Evolutionary conservation across 129 eudicot genomes (phyloP).

Genomic region (Flaveria sonorensis): DNA sequence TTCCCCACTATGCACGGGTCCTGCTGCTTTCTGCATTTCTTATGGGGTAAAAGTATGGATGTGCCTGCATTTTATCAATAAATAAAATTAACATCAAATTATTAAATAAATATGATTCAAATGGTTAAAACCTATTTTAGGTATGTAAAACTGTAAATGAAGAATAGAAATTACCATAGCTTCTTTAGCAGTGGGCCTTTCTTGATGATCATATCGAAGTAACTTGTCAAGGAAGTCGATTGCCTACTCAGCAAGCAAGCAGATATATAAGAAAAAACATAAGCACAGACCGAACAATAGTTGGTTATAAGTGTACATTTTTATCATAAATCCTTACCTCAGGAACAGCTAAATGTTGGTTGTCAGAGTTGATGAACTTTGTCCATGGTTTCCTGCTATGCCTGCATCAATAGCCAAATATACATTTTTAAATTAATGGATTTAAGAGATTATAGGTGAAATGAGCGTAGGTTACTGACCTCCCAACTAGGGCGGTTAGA

Average conservation of each 20-base stretch:
- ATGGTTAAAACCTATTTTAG: background rate
- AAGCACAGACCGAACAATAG: background rate
- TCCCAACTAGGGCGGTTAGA: slow-evolving; percentile 81
- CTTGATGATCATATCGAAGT: slow-evolving; percentile 91
- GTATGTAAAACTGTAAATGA: background rate
- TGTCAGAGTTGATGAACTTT: slow-evolving; percentile 77
- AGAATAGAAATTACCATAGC: slow-evolving; percentile 61
- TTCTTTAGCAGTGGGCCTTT: slow-evolving; percentile 94
- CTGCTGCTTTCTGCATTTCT: slow-evolving; percentile 90
- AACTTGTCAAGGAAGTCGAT: slow-evolving; percentile 87
- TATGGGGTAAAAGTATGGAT: slow-evolving; percentile 79
- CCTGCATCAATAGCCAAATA: slow-evolving; percentile 39
- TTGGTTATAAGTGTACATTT: no score
- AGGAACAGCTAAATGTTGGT: slow-evolving; percentile 86
- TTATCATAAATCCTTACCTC: slow-evolving; percentile 50
- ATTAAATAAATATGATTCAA: background rate
- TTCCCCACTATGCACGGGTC: slow-evolving; percentile 54
- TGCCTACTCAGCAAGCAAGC: slow-evolving; percentile 52
- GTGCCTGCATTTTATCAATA: slow-evolving; percentile 51
- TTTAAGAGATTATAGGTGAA: background rate
- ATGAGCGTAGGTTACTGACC: slow-evolving; percentile 44
- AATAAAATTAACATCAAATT: background rate
- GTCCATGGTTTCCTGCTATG: slow-evolving; percentile 83
- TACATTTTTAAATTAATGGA: background rate
- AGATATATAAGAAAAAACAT: background rate